Percentiles rank a stretch among this genome's conserved stretches.
Evolutionary conservation across 1,284 basidiomycete genomes (phyloP).

Genomic region (Leccinum proximum): DNA sequence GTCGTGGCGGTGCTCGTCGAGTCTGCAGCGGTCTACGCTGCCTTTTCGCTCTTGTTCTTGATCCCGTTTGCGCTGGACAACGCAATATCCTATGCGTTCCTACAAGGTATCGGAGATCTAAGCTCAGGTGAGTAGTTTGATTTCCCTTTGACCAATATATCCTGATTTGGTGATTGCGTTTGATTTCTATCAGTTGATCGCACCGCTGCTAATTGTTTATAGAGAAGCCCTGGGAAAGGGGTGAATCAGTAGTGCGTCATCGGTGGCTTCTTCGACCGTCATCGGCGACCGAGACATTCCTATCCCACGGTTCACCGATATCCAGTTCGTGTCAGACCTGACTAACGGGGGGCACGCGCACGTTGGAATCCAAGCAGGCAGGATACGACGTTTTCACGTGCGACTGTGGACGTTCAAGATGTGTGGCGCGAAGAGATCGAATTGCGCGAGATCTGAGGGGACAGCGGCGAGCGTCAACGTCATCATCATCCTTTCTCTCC

Average conservation of each 20-base stretch:
- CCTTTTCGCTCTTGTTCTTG: conserved; percentile 26
- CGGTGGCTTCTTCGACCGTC: conserved; percentile 5
- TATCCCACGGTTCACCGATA: conserved; percentile 25
- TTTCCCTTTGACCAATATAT: not conserved
- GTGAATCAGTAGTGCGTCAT: conserved; percentile 23
- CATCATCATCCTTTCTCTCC: not conserved
- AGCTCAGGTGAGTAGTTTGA: conserved; percentile 19
- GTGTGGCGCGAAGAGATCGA: conserved; percentile 53
- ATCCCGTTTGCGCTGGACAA: conserved; percentile 18
- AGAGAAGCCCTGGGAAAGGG: conserved; percentile 29
- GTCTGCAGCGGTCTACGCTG: conserved; percentile 26
- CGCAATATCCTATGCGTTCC: conserved; percentile 21
- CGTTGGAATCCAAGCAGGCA: conserved; percentile 15
- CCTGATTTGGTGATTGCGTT: not conserved
- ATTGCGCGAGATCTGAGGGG: conserved; percentile 68
- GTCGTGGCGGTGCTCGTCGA: conserved; percentile 27
- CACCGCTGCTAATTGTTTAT: conserved; percentile 28
- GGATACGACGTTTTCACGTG: conserved; percentile 3
- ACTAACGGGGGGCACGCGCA: conserved; percentile 1
- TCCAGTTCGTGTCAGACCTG: conserved; percentile 22
- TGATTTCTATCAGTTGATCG: conserved; percentile 21
- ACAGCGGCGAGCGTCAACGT: not conserved
- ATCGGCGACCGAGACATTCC: conserved; percentile 12
- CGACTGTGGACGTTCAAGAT: conserved; percentile 1
- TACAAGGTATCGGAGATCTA: conserved; percentile 27